Percentiles rank a stretch among this genome's conserved stretches.
Conservation (phyloP, 495 filamentous ascomycete species). For the Talaromyces stipitatus region DNA sequence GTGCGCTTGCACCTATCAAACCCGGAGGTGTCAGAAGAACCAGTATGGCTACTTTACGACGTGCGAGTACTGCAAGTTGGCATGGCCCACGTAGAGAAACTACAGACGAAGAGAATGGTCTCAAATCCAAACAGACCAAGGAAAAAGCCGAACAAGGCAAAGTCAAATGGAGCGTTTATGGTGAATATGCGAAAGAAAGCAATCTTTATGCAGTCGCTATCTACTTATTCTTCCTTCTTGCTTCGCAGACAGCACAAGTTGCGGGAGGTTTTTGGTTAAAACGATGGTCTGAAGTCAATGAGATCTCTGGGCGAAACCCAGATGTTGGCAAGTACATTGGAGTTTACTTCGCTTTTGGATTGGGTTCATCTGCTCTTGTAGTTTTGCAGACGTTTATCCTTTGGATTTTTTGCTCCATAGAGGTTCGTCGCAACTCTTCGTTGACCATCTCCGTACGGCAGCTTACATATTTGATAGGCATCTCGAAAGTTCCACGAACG, state of each 20-base stretch:
- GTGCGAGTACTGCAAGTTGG: slow-evolving; percentile 89
- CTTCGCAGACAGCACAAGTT: slow-evolving; percentile 74
- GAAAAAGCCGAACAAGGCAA: slow-evolving; percentile 89
- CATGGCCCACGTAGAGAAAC: slow-evolving; percentile 74
- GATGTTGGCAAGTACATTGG: slow-evolving; percentile 85
- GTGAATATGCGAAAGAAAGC: slow-evolving; percentile 87
- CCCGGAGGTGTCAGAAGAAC: slow-evolving; percentile 42
- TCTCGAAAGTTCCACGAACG: slow-evolving; percentile 94
- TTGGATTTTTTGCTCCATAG: slow-evolving; percentile 99
- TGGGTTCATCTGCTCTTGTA: slow-evolving; percentile 80
- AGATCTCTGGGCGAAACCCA: slow-evolving; percentile 56
- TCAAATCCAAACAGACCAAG: slow-evolving; percentile 77
- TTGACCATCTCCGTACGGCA: slow-evolving; percentile 7
- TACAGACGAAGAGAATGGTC: slow-evolving; percentile 69
- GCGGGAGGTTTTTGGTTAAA: slow-evolving; percentile 89
- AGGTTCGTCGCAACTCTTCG: slow-evolving; percentile 45
- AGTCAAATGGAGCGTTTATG: slow-evolving; percentile 90
- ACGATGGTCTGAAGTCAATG: slow-evolving; percentile 77
- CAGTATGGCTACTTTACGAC: slow-evolving; percentile 71
- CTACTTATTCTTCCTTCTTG: slow-evolving; percentile 70
- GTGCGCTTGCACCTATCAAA: slow-evolving; percentile 65
- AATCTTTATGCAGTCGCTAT: slow-evolving; percentile 77
- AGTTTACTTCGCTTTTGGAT: slow-evolving; percentile 86
- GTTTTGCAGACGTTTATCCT: slow-evolving; percentile 90
- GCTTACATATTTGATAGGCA: slow-evolving; percentile 44